Evolutionary conservation across 2,329 filamentous ascomycete genomes (phyloP).

Genomic region (Fulvia fulva): DNA sequence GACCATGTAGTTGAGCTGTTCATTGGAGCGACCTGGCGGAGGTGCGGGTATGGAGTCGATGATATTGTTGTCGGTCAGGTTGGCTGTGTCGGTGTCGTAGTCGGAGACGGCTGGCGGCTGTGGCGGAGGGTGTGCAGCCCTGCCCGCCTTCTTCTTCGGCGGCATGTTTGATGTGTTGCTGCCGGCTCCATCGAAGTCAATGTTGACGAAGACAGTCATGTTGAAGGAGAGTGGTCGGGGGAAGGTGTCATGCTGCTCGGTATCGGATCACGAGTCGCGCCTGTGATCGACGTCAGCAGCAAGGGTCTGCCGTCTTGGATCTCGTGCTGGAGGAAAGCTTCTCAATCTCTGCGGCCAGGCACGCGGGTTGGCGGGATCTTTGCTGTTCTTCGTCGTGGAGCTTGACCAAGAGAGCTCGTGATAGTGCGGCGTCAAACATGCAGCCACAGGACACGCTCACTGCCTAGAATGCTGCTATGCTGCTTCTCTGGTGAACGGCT

Average conservation of each 20-base stretch:
- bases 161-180: conserved; percentile 8
- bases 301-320: neutral
- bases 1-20: conserved; percentile 82
- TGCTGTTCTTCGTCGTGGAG: neutral
- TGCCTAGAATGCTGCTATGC: neutral
- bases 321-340: neutral
- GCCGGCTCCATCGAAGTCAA: conserved; percentile 4
- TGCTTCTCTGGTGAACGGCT: neutral
- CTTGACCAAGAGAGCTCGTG: no score
- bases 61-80: conserved; percentile 33
- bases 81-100: conserved; percentile 49
- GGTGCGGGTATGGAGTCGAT: conserved; percentile 28
- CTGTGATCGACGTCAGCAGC: neutral
- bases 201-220: conserved; percentile 6
- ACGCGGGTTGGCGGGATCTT: neutral
- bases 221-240: neutral
- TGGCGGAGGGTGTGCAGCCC: conserved; percentile 14
- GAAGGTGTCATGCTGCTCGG: neutral
- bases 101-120: conserved; percentile 38
- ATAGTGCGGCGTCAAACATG: neutral
- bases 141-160: conserved; percentile 10
- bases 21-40: conserved; percentile 63
- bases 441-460: neutral
- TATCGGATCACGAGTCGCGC: neutral
- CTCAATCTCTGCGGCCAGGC: neutral